A percentile compares a stretch with the other conserved stretches of the same genome.
Evolutionary conservation across 2,329 filamentous ascomycete genomes (phyloP).

Genomic region (Diplodia sapinea): DNA sequence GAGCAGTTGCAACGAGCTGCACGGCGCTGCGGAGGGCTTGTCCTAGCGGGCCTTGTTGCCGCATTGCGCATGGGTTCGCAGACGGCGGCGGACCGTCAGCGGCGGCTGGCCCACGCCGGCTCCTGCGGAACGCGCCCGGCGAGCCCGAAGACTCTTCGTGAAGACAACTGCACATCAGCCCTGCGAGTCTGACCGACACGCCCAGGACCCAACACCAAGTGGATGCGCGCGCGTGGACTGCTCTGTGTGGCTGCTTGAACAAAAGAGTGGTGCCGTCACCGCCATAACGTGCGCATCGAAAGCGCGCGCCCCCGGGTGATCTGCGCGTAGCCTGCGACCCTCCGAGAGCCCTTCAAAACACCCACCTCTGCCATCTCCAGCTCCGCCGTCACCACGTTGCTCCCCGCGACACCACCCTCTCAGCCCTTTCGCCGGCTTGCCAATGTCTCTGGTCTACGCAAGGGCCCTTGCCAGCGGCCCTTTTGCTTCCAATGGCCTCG

Average conservation of each 20-base stretch:
- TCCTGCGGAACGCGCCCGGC: slow-evolving; percentile 8
- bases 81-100: not conserved
- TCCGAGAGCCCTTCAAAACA: slow-evolving; percentile 27
- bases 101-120: not conserved
- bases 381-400: slow-evolving; percentile 11
- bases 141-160: not conserved
- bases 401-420: slow-evolving; percentile 10
- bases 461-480: slow-evolving; percentile 30
- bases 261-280: slow-evolving; percentile 13
- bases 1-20: not conserved
- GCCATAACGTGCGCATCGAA: slow-evolving; percentile 16
- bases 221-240: slow-evolving; percentile 20
- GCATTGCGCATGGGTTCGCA: not conserved
- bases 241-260: slow-evolving; percentile 5
- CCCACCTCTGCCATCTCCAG: slow-evolving; percentile 10
- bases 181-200: slow-evolving; percentile 6
- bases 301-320: slow-evolving; percentile 3
- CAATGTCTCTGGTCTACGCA: slow-evolving; percentile 30
- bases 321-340: slow-evolving; percentile 10
- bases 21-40: slow-evolving; percentile 7
- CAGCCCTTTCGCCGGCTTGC: slow-evolving; percentile 21
- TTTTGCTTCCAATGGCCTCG: slow-evolving; percentile 41
- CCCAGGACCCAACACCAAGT: slow-evolving; percentile 8
- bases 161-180: not conserved
- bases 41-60: slow-evolving; percentile 6